Base-by-base conservation (phyloP, 805 yeast species). In the Clavispora vitiphila region DNA sequence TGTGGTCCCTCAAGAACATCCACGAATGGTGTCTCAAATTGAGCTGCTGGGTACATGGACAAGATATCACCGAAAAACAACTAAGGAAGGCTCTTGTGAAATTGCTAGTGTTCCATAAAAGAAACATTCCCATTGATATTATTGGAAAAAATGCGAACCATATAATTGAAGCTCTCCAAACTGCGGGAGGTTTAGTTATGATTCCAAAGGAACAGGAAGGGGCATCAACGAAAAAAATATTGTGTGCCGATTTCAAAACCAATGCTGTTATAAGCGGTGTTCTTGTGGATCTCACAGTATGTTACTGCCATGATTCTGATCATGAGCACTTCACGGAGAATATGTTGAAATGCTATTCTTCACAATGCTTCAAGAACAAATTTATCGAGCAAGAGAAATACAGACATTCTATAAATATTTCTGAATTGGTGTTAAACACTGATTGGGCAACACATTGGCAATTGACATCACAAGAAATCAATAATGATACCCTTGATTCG, bases 371-470 rank as follows among this genome's bases (percentile, higher is more conserved):
- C 23, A 44, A 58, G 37, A 62, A 67, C 34, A 54, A 45, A 16
- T 24, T 41, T 16, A 46, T 52, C 3, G 52, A 51, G 19, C 54
- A 49, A 12, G 55, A 50, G 31, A 23, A 38, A 8, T 46, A 44
- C 15, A 46, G 58, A 49, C 40, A 46, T 19, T 47, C 43, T 30
- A 50, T 56, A 16, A 53, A 55, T 38, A 51, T 55, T 20, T 38
- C 46, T n/a, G 51, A 56, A 14, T 44, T 58, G 25, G 47, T 47
- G 10, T 57, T 71, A 37, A 78, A 55, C 48, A 68, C 52, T 57
- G 79, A 79, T 44, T 82, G 88, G 88, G 77, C 80, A 0, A 70
- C 77, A 8, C 82, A 80, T 51, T 82, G 87, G 88, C 71, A 76
- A 37, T 49, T 82, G 11, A 68, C 81, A 0, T 69, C 72, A 3